Base-by-base conservation (phyloP, 768 basidiomycete genomes). In the Trichaptum fuscoviolaceum region DNA sequence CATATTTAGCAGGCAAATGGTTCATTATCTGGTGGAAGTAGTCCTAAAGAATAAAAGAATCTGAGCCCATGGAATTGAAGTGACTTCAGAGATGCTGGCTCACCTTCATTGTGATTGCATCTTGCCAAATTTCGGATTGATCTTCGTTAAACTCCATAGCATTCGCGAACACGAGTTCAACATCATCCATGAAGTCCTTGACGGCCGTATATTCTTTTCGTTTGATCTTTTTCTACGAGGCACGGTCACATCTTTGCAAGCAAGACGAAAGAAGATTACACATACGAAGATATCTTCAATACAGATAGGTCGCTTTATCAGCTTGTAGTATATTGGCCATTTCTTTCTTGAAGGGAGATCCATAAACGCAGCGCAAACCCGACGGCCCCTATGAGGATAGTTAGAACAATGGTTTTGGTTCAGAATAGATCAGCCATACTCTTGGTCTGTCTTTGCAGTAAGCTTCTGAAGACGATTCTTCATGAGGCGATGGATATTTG, bases 121-220 rank as follows among this genome's bases (percentile, higher is more conserved):
- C 91, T 70, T 91, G 87, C 88, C 91, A 94, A 30, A 95, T 91
- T 65, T 77, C 83, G 27, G 90, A 92, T 72, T 90, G 87, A 30
- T 96, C 95, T 72, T 86, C 87, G 71, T 98, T 98, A 78, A 95
- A 98, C 66, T 84, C 77, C 74, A 93, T 81, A 10, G 95, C 96
- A 74, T 98, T 98, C 7, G 87, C 84, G 77, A 95, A 96, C 26
- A 98, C 90, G 57, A 95, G 83, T 71, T 95, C 93, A 17, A 96
- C 90, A 67, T 98, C 96, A 9, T 85, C 85, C 58, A 90, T 89
- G 72, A 96, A 96, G 26, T 90, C 88, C 4, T 83, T 80, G 6
- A 85, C 78, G 1, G 81, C 84, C 24, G 74, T 71, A 73, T 96
- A 98, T 70, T 91, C 88, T 73, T 93, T 91, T 66, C 85, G 85